Percentiles rank a stretch among this genome's conserved stretches.
phyloP scores from a whole-genome alignment of 2,329 filamentous ascomycete species.

The Pseudovirgaria hyperparasitica region DNA sequence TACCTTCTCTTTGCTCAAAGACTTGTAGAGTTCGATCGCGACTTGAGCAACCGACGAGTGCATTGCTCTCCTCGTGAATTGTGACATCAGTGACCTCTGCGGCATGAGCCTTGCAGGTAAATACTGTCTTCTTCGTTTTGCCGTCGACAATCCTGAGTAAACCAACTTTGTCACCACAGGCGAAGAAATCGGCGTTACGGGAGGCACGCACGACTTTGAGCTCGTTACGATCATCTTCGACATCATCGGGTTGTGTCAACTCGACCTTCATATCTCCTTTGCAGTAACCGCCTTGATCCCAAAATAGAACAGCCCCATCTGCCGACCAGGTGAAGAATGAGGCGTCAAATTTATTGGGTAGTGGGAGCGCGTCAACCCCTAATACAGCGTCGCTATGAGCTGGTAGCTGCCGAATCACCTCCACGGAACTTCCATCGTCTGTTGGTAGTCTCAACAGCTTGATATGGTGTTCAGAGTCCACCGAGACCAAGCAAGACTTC shows the following conservation, averaged over 20 bases:
- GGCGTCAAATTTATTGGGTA: constrained; percentile 48
- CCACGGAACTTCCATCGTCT: constrained; percentile 16
- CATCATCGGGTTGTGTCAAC: constrained; percentile 47
- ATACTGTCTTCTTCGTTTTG: constrained; percentile 45
- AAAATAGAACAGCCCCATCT: constrained; percentile 69
- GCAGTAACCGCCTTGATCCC: constrained; percentile 61
- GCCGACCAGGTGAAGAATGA: constrained; percentile 84
- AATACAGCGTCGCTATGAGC: constrained; percentile 49
- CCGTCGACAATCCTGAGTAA: constrained; percentile 60
- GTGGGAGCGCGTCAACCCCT: constrained; percentile 56
- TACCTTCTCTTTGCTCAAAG: constrained; percentile 50
- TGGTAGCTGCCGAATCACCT: constrained; percentile 31
- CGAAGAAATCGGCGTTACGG: constrained; percentile 50
- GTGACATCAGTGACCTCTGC: constrained; percentile 75
- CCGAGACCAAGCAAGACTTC: constrained; percentile 31
- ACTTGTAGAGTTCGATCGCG: constrained; percentile 88
- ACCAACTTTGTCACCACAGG: constrained; percentile 81
- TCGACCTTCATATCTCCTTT: constrained; percentile 52
- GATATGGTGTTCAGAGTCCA: constrained; percentile 65
- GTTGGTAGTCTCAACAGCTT: constrained; percentile 40
- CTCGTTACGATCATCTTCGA: constrained; percentile 42
- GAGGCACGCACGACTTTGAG: constrained; percentile 47
- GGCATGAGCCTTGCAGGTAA: constrained; percentile 74
- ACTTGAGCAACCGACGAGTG: constrained; percentile 69
- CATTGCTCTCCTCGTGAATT: constrained; percentile 52